Percentiles rank a stretch among this genome's conserved stretches.
Conservation (phyloP, 2,329 filamentous ascomycete genomes). For the Lachnellula subtilissima region DNA sequence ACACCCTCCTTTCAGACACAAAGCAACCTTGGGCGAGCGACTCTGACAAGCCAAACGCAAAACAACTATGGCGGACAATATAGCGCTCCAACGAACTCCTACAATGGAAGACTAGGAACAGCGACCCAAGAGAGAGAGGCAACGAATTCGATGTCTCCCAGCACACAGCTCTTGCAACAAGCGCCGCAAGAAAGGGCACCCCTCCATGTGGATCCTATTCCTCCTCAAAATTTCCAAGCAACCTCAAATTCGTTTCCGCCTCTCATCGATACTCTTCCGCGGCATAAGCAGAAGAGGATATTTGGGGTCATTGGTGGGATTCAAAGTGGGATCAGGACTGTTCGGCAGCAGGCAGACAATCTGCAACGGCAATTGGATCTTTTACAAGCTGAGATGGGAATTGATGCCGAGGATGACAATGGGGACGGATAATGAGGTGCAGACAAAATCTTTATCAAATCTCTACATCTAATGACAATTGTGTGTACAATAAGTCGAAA, state of each 20-base stretch:
- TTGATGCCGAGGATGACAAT: conserved; percentile 16
- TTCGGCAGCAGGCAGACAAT: conserved; percentile 22
- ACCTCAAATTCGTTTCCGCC: neutral
- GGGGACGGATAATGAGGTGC: neutral
- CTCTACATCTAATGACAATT: too few species aligned
- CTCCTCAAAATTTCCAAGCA: neutral
- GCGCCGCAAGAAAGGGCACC: neutral
- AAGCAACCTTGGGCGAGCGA: neutral
- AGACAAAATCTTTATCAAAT: too few species aligned
- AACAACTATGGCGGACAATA: neutral
- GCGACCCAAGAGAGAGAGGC: neutral
- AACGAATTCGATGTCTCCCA: conserved; percentile 12
- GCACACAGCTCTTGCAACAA: conserved; percentile 6
- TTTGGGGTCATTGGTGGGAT: conserved; percentile 23
- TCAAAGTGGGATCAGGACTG: conserved; percentile 21
- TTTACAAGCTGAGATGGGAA: conserved; percentile 17
- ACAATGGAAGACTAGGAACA: neutral
- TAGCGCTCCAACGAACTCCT: neutral
- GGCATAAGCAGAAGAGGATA: conserved; percentile 24
- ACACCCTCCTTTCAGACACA: neutral
- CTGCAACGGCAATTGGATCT: conserved; percentile 22
- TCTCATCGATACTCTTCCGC: conserved; percentile 22
- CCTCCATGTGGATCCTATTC: neutral
- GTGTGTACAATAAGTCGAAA: too few species aligned
- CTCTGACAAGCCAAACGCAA: neutral